These are phyloP conservation scores for Monosporozyma servazzii DNA, from an alignment of 805 yeast genomes.

Conservation along the genomic window DNA sequence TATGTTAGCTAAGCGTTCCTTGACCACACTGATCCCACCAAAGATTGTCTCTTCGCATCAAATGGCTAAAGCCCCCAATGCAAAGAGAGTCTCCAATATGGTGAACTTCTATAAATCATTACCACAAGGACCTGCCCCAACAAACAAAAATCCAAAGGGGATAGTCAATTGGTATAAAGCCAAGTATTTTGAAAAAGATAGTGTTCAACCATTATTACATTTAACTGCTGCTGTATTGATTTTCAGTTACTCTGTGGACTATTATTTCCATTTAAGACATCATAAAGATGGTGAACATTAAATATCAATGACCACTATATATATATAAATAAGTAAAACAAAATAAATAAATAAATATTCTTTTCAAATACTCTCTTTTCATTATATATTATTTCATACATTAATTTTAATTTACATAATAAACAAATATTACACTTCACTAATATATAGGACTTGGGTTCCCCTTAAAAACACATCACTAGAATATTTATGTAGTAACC, in stretches of 20 bases:
- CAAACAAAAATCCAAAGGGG: constrained; percentile 39
- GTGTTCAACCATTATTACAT: constrained; percentile 78
- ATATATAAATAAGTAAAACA: background rate
- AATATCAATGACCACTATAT: background rate
- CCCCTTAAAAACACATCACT: constrained; percentile 31
- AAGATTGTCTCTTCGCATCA: constrained; percentile 95
- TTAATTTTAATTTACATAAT: background rate
- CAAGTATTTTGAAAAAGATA: constrained; percentile 75
- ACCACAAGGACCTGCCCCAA: constrained; percentile 88
- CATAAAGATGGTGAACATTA: constrained; percentile 32
- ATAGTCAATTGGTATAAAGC: constrained; percentile 73
- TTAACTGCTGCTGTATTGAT: constrained; percentile 56
- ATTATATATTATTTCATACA: background rate
- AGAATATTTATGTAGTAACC: constrained; percentile 24
- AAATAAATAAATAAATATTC: background rate
- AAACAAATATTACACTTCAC: constrained; percentile 19
- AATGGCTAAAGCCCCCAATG: constrained; percentile 92
- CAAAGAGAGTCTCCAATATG: constrained; percentile 91
- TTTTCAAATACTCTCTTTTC: background rate
- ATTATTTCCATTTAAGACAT: constrained; percentile 78
- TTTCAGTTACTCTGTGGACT: constrained; percentile 85
- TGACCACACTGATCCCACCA: constrained; percentile 96
- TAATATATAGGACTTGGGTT: constrained; percentile 30
- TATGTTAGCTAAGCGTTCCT: constrained; percentile 80
- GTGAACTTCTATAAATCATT: constrained; percentile 91